Evolutionary conservation across 768 basidiomycete genomes (phyloP).

Genomic region (Tulasnella sp.): DNA sequence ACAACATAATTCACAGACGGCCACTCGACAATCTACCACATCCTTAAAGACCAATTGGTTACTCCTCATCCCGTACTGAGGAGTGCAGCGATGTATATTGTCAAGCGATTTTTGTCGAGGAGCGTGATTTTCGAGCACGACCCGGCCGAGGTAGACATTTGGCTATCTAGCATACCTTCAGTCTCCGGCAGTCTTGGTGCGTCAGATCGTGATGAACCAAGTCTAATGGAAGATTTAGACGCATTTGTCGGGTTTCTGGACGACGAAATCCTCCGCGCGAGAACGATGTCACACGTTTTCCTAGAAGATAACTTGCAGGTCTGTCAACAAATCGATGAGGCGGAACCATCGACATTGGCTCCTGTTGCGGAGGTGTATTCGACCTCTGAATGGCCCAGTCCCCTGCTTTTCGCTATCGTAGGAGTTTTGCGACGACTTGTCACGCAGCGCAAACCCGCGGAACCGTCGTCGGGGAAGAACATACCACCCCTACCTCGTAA

Average conservation of each 20-base stretch:
- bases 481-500: too few relatives aligned
- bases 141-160: slow-evolving; percentile 52
- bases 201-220: slow-evolving; percentile 34
- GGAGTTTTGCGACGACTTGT: slow-evolving; percentile 57
- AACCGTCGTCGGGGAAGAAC: too few relatives aligned
- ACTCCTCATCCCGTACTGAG: slow-evolving; percentile 42
- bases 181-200: slow-evolving; percentile 28
- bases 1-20: too few relatives aligned
- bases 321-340: not conserved
- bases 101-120: slow-evolving; percentile 51
- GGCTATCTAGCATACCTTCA: slow-evolving; percentile 55
- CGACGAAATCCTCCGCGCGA: slow-evolving; percentile 69
- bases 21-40: slow-evolving; percentile 58
- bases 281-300: slow-evolving; percentile 76
- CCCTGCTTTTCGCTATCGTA: slow-evolving; percentile 71
- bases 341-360: not conserved
- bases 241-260: slow-evolving; percentile 57
- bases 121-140: slow-evolving; percentile 76
- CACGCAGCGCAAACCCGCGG: too few relatives aligned
- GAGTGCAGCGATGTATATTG: slow-evolving; percentile 38
- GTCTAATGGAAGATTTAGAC: slow-evolving; percentile 43
- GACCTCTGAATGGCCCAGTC: slow-evolving; percentile 36
- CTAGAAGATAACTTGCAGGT: slow-evolving; percentile 42
- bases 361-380: not conserved
- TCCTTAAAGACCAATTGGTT: slow-evolving; percentile 50